Percentiles rank a stretch among this genome's conserved stretches.
phyloP scores from a whole-genome alignment of 2,329 filamentous ascomycete genomes.

The Sordariomycetes sp. region DNA sequence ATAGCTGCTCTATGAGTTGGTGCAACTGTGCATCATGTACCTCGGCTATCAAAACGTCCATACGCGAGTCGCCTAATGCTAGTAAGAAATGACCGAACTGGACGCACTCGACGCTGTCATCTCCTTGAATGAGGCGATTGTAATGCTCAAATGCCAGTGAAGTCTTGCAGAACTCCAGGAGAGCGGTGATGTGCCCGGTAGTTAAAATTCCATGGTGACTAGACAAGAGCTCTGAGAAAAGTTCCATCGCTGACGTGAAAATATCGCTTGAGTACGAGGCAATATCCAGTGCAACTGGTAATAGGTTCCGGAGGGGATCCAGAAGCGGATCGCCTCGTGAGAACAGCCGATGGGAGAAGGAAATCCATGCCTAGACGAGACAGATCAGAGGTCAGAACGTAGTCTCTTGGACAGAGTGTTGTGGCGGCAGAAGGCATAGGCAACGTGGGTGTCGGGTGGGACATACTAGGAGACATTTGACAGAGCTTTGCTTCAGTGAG shows the following conservation, averaged over 20 bases:
- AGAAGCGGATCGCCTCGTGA: conserved; percentile 42
- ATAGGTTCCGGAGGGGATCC: conserved; percentile 43
- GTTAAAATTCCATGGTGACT: conserved; percentile 53
- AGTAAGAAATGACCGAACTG: conserved; percentile 55
- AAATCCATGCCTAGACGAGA: neutral
- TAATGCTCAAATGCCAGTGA: conserved; percentile 45
- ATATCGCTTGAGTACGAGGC: conserved; percentile 32
- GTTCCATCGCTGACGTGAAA: conserved; percentile 47
- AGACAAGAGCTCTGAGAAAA: conserved; percentile 51
- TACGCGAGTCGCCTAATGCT: conserved; percentile 54
- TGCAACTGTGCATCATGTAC: conserved; percentile 33
- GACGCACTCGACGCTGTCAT: conserved; percentile 50
- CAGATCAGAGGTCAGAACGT: neutral
- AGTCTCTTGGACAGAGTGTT: neutral
- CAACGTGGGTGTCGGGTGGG: neutral
- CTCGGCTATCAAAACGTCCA: conserved; percentile 41
- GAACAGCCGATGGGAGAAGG: conserved; percentile 17
- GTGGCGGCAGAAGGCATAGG: neutral
- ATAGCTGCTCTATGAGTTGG: conserved; percentile 43
- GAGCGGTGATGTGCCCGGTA: conserved; percentile 38
- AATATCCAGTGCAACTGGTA: conserved; percentile 43
- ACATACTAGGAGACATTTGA: conserved; percentile 47
- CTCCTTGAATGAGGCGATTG: conserved; percentile 38
- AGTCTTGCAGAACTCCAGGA: conserved; percentile 47
- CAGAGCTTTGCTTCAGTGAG: conserved; percentile 35